Evolutionary conservation across 2,329 filamentous ascomycete species (phyloP), one percentile per base, ranked within the genome.

Genomic region (Diaporthe ampelina): DNA sequence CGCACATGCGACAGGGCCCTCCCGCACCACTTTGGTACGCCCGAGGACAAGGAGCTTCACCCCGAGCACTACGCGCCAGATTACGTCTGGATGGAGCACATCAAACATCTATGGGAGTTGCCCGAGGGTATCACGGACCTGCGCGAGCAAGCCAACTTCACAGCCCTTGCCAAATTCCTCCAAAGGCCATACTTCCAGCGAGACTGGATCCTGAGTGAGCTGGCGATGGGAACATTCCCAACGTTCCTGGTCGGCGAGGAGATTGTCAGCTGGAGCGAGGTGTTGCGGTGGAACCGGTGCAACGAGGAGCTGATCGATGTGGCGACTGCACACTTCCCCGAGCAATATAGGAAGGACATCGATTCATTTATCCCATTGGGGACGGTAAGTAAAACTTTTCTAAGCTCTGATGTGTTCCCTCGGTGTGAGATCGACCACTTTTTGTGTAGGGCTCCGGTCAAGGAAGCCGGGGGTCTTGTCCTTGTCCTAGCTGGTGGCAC

Each of bases 161-260:
- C 78, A 3, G 79, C 78, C 74, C 76, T 77, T 72, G 73, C 76
- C 11, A 80, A 80, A 57, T 82, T 84, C 56, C 75, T 83, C 52
- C 77, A 73, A 43, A 78, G 82, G 6, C 78, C 79, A 2, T 83
- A 81, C 70, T 84, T 84, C 69, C 79, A 81, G 40, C 81, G 82
- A 9, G 80, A 79, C 1, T 84, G 82, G 82, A 83, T 84, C 59
- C 77, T 84, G 1, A 82, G 82, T 59, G 82, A 84, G 75, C 78
- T 84, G 50, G 77, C 81, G 48, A 77, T 82, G 75, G 81, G 81
- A 1, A 78, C 81, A 3, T 81, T 83, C 45, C 76, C 79, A 4
- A 76, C 75, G 4, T 79, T 80, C 67, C 57, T 84, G 5, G 78
- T 84, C 35, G 82, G 82, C 40, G 81, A 83, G 70, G 78, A 79